Conservation (phyloP, 345 rosid genomes). For the Euphorbia tirucalli region DNA sequence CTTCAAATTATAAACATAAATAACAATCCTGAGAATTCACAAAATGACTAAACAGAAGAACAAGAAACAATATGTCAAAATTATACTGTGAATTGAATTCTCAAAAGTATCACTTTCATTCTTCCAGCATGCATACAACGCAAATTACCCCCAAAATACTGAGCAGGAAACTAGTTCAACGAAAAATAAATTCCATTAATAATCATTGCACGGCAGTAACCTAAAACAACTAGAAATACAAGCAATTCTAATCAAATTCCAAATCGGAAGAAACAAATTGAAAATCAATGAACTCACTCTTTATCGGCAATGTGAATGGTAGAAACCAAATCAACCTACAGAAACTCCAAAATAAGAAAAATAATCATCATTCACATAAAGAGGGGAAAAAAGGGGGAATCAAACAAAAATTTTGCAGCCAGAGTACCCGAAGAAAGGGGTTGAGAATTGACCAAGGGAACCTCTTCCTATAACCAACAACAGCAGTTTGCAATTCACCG, state of each 20-base stretch:
- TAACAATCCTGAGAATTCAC: too few species aligned
- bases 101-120: background rate
- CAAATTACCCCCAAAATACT: background rate
- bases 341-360: background rate
- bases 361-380: background rate
- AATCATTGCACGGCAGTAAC: background rate
- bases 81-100: background rate
- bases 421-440: constrained; percentile 68
- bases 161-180: too few species aligned
- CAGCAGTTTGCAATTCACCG: constrained; percentile 77
- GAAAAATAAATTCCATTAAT: background rate
- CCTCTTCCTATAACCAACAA: constrained; percentile 70
- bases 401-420: background rate
- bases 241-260: too few species aligned
- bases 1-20: too few species aligned
- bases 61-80: too few species aligned
- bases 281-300: constrained; percentile 51
- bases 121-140: background rate
- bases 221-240: too few species aligned
- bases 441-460: constrained; percentile 81
- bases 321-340: constrained; percentile 93
- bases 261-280: too few species aligned
- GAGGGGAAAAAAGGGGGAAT: constrained; percentile 11
- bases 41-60: too few species aligned
- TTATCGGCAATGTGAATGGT: constrained; percentile 91